Percentiles rank a stretch among this genome's conserved stretches.
These are phyloP conservation scores for Colletotrichum caudatum DNA, from an alignment of 2,329 filamentous ascomycete genomes.

Conservation along the genomic window DNA sequence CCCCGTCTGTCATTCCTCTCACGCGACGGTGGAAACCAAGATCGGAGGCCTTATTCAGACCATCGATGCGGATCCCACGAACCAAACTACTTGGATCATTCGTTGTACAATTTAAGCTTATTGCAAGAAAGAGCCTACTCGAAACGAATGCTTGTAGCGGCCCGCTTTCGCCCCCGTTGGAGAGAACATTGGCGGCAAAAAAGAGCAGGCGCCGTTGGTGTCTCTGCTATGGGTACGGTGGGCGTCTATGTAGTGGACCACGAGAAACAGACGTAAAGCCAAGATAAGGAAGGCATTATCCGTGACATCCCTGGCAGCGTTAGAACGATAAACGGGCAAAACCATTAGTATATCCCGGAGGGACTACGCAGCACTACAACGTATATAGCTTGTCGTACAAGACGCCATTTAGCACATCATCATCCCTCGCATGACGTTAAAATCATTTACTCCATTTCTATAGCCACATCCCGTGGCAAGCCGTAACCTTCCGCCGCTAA, in stretches of 20 bases:
- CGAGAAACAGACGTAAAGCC: too few relatives aligned
- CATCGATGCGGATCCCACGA: not conserved
- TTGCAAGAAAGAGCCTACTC: not conserved
- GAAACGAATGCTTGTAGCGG: not conserved
- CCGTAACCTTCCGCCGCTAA: slow-evolving; percentile 41
- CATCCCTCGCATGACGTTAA: slow-evolving; percentile 42
- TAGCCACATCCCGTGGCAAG: slow-evolving; percentile 40
- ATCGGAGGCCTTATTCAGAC: not conserved
- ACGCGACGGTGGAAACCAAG: not conserved
- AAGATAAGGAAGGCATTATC: not conserved
- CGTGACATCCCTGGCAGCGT: not conserved
- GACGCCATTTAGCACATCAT: slow-evolving; percentile 43
- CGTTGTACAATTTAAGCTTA: not conserved
- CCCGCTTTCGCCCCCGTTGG: not conserved
- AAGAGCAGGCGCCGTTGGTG: slow-evolving; percentile 10
- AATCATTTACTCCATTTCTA: slow-evolving; percentile 42
- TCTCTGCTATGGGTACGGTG: not conserved
- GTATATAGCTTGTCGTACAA: slow-evolving; percentile 54
- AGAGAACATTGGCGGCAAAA: not conserved
- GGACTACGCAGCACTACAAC: slow-evolving; percentile 53
- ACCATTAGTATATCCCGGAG: slow-evolving; percentile 43
- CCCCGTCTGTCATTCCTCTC: not conserved
- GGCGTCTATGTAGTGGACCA: not conserved
- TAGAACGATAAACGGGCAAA: slow-evolving; percentile 25
- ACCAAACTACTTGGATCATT: not conserved